Conservation (phyloP, 495 filamentous ascomycete genomes). For the Letharia columbiana region DNA sequence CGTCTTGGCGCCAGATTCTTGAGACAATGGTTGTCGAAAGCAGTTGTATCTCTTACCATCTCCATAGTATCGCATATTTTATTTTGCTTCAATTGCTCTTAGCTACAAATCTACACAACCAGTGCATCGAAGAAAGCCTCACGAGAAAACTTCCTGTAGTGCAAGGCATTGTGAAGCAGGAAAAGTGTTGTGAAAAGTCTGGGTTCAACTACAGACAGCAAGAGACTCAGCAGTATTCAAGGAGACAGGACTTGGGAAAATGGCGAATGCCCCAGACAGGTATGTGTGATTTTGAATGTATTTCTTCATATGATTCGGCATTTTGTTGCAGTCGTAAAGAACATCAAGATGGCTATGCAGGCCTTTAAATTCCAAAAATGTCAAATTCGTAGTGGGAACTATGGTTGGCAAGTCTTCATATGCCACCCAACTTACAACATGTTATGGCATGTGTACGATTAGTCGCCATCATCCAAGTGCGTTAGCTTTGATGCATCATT, state of each 20-base stretch:
- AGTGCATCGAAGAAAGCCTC: too few species aligned
- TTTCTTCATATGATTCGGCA: neutral
- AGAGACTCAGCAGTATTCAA: neutral
- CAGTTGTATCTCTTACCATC: neutral
- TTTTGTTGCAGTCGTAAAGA: neutral
- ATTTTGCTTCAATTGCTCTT: neutral
- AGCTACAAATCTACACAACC: neutral
- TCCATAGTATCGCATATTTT: neutral
- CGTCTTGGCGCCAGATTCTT: neutral
- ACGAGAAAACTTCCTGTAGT: neutral
- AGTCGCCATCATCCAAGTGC: neutral
- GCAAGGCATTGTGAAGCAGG: neutral
- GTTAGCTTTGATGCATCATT: neutral
- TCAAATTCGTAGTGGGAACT: too few species aligned
- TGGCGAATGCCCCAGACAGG: constrained; percentile 12
- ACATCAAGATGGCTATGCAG: neutral
- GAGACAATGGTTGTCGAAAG: neutral
- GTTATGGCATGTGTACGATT: neutral
- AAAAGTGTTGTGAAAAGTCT: neutral
- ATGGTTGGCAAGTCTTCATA: neutral
- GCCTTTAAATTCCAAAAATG: neutral
- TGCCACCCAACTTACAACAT: neutral
- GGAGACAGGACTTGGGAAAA: neutral
- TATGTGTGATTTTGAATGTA: neutral
- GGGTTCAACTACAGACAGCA: neutral